phyloP scores from a whole-genome alignment of 768 basidiomycete species.

The Xerocomus potaroensis region DNA sequence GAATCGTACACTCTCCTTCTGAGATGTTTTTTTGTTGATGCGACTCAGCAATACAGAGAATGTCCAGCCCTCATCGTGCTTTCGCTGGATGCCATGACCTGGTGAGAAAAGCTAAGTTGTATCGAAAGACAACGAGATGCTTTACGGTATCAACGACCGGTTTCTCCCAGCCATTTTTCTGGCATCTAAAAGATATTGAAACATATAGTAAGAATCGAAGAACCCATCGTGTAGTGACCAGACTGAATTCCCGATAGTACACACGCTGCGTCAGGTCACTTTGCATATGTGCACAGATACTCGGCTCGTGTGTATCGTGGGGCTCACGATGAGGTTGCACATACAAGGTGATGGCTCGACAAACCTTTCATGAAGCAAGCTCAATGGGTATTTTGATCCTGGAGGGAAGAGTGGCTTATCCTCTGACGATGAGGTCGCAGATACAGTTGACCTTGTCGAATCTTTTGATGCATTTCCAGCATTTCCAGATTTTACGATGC shows the following conservation, averaged over 20 bases:
- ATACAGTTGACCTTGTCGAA: constrained; percentile 11
- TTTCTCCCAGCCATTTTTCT: constrained; percentile 87
- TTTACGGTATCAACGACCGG: constrained; percentile 74
- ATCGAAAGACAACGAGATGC: background rate
- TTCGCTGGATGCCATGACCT: constrained; percentile 40
- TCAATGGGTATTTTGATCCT: constrained; percentile 82
- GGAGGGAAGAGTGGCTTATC: constrained; percentile 72
- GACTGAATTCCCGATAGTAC: too few species aligned
- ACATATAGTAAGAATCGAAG: background rate
- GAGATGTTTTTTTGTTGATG: constrained; percentile 65
- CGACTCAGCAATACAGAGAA: constrained; percentile 67
- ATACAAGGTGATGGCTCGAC: background rate
- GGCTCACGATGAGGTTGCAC: constrained; percentile 1
- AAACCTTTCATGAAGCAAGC: constrained; percentile 74
- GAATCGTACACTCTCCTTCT: constrained; percentile 64
- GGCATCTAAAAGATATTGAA: constrained; percentile 50
- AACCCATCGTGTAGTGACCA: too few species aligned
- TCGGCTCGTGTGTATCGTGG: background rate
- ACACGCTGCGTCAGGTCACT: too few species aligned
- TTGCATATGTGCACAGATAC: background rate
- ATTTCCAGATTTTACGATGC: constrained; percentile 84
- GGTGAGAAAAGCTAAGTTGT: constrained; percentile 4
- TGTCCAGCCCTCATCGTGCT: constrained; percentile 48
- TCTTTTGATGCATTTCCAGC: constrained; percentile 81
- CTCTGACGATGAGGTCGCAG: constrained; percentile 19